Percentiles rank a stretch among this genome's conserved stretches.
phyloP scores from a whole-genome alignment of 2,329 filamentous ascomycete species.

The Botryotinia convoluta region DNA sequence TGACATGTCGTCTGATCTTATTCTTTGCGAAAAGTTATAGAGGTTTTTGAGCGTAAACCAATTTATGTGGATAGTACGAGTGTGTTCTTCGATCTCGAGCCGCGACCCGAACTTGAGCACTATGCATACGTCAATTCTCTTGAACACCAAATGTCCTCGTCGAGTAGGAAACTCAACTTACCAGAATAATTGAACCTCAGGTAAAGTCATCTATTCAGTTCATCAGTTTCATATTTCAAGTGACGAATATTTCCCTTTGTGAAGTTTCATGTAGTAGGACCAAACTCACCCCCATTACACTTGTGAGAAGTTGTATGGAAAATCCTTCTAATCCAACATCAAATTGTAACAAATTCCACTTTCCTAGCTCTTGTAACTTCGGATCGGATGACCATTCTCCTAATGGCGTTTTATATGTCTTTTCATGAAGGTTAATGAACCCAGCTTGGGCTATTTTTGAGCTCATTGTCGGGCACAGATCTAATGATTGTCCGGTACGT shows the following conservation, averaged over 20 bases:
- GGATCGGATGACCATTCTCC: slow-evolving; percentile 39
- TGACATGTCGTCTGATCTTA: background rate
- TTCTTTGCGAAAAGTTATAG: background rate
- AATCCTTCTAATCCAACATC: slow-evolving; percentile 33
- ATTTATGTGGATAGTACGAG: slow-evolving; percentile 28
- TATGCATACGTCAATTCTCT: slow-evolving; percentile 21
- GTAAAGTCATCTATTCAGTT: slow-evolving; percentile 26
- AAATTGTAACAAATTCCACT: slow-evolving; percentile 30
- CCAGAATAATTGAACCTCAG: slow-evolving; percentile 32
- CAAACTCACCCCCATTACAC: slow-evolving; percentile 31
- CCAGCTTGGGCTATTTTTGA: slow-evolving; percentile 31
- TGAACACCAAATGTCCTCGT: background rate
- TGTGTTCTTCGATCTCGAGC: slow-evolving; percentile 26
- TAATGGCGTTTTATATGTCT: slow-evolving; percentile 35
- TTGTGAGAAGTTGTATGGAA: slow-evolving; percentile 31
- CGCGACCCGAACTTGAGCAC: slow-evolving; percentile 28
- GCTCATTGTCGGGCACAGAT: slow-evolving; percentile 31
- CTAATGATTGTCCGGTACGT: slow-evolving; percentile 41
- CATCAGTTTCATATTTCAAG: slow-evolving; percentile 23
- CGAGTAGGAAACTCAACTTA: slow-evolving; percentile 16
- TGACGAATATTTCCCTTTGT: background rate
- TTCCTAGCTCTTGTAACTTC: slow-evolving; percentile 34
- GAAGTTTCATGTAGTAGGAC: background rate
- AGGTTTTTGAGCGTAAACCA: slow-evolving; percentile 23
- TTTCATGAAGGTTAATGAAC: slow-evolving; percentile 37